Conservation (phyloP, 805 yeast species). For the Yarrowia hollandica region DNA sequence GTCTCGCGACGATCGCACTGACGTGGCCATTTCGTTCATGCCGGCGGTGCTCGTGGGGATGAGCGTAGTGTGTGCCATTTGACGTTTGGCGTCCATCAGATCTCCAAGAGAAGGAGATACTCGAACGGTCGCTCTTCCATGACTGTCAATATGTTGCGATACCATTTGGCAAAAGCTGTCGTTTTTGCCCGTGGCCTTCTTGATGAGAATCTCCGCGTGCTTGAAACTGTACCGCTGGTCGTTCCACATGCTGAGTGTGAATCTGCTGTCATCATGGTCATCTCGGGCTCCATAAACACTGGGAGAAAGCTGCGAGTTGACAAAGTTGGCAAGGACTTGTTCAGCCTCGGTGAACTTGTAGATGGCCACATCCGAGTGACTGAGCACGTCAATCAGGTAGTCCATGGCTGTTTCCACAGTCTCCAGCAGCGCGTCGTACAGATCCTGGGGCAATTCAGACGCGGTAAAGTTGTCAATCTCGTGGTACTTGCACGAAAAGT, state of each 20-base stretch:
- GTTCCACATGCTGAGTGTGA: slow-evolving; percentile 65
- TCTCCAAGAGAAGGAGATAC: slow-evolving; percentile 54
- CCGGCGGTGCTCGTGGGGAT: slow-evolving; percentile 45
- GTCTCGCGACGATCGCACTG: slow-evolving; percentile 68
- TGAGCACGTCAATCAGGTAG: slow-evolving; percentile 40
- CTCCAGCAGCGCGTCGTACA: slow-evolving; percentile 42
- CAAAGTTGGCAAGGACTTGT: slow-evolving; percentile 38
- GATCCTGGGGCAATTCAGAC: slow-evolving; percentile 47
- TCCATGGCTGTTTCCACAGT: slow-evolving; percentile 38
- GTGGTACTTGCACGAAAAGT: slow-evolving; percentile 52
- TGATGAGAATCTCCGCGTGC: slow-evolving; percentile 69
- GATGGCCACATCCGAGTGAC: slow-evolving; percentile 35
- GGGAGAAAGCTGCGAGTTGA: slow-evolving; percentile 45
- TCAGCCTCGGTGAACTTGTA: slow-evolving; percentile 36
- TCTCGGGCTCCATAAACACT: slow-evolving; percentile 50
- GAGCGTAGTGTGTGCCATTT: slow-evolving; percentile 32
- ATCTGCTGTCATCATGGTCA: slow-evolving; percentile 49
- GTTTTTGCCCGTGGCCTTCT: slow-evolving; percentile 62
- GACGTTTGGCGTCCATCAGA: slow-evolving; percentile 55
- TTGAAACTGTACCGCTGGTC: slow-evolving; percentile 75
- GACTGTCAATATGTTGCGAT: slow-evolving; percentile 57
- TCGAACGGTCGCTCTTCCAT: slow-evolving; percentile 70
- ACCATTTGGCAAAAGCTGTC: slow-evolving; percentile 71
- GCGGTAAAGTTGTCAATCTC: slow-evolving; percentile 38
- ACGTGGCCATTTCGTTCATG: slow-evolving; percentile 60